Conservation (phyloP, 768 basidiomycete genomes). For the Leucocoprinus leucothites region DNA sequence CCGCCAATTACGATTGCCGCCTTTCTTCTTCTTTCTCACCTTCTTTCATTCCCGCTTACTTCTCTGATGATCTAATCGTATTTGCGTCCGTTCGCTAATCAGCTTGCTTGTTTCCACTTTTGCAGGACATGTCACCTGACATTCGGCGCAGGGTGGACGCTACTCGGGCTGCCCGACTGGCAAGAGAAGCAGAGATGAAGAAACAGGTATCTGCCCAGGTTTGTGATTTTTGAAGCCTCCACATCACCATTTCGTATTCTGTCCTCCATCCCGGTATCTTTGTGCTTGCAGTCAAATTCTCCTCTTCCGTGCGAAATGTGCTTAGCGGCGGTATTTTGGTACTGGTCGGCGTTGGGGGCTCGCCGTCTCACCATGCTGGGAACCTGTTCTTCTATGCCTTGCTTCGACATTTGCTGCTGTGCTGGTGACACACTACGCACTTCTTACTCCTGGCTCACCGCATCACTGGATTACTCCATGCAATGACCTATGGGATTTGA, state of each 20-base stretch:
- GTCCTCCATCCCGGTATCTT: conserved; percentile 2
- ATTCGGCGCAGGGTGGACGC: conserved; percentile 62
- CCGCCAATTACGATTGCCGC: conserved; percentile 1
- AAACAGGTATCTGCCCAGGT: conserved; percentile 54
- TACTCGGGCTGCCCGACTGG: conserved; percentile 46
- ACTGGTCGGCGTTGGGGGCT: no score
- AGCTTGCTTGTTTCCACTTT: conserved; percentile 8
- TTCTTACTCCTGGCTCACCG: conserved; percentile 2
- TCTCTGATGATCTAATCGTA: neutral
- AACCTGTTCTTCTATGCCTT: neutral
- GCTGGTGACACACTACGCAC: neutral
- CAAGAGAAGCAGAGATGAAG: conserved; percentile 51
- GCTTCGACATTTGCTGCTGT: neutral
- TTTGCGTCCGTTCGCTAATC: conserved; percentile 3
- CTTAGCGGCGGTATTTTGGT: no score
- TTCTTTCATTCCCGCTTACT: conserved; percentile 4
- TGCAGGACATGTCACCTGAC: conserved; percentile 63
- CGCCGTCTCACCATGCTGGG: no score
- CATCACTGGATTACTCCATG: neutral
- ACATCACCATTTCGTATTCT: neutral
- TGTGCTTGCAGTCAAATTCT: neutral
- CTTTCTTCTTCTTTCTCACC: conserved; percentile 6
- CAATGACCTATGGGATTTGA: neutral
- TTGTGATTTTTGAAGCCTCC: conserved; percentile 19
- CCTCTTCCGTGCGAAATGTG: no score